phyloP scores from a whole-genome alignment of 768 basidiomycete genomes.

The Hydnum rufescens region DNA sequence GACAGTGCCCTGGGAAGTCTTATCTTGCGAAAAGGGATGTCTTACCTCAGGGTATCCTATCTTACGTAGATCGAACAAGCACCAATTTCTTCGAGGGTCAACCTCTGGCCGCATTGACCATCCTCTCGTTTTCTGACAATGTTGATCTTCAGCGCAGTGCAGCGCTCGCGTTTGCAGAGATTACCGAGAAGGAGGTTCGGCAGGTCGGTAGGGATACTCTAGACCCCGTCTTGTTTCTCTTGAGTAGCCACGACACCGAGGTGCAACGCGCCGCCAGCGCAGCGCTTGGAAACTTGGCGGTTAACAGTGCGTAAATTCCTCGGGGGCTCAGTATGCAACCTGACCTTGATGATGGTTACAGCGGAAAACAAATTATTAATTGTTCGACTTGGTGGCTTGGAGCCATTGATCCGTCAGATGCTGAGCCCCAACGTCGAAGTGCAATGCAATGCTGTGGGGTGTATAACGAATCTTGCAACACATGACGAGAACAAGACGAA shows the following conservation, averaged over 20 bases:
- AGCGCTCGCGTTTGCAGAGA: slow-evolving; percentile 95
- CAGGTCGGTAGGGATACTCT: slow-evolving; percentile 92
- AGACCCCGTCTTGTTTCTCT: slow-evolving; percentile 92
- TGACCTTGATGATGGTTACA: slow-evolving; percentile 17
- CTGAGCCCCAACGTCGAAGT: slow-evolving; percentile 97
- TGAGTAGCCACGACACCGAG: slow-evolving; percentile 95
- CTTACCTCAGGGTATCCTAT: not conserved
- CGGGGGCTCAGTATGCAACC: slow-evolving; percentile 4
- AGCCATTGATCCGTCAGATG: slow-evolving; percentile 98
- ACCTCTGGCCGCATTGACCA: slow-evolving; percentile 83
- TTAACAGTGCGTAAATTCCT: slow-evolving; percentile 58
- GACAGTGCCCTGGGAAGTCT: not conserved
- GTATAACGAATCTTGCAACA: slow-evolving; percentile 83
- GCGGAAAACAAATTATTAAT: slow-evolving; percentile 99
- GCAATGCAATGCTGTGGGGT: slow-evolving; percentile 98
- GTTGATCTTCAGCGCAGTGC: slow-evolving; percentile 97
- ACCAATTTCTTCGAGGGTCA: slow-evolving; percentile 97
- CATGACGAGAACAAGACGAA: slow-evolving; percentile 96
- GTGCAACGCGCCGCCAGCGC: slow-evolving; percentile 97
- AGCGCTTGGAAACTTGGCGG: slow-evolving; percentile 90
- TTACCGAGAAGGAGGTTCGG: slow-evolving; percentile 97
- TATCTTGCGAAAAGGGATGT: not conserved
- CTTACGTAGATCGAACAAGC: slow-evolving; percentile 68
- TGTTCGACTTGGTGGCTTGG: slow-evolving; percentile 90
- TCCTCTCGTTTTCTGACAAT: slow-evolving; percentile 96